Conservation (phyloP, 176 grass and related monocot species). For the Oryza coarctata region DNA sequence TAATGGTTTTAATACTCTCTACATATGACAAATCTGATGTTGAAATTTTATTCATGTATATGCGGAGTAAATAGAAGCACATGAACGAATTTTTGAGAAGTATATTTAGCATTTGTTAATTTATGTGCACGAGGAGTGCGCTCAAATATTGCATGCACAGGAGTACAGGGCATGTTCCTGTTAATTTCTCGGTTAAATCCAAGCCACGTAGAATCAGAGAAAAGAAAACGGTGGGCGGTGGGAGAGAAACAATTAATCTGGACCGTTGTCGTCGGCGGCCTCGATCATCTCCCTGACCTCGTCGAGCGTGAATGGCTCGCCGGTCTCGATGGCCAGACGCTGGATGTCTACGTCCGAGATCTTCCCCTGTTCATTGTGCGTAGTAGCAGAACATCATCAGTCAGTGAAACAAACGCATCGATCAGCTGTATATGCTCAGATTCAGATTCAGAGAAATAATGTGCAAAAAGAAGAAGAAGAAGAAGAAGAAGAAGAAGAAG, state of each 20-base stretch:
- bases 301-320: slow-evolving; percentile 65
- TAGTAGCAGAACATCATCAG: no score
- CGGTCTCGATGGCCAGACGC: slow-evolving; percentile 65
- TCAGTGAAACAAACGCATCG: no score
- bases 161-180: fast-evolving
- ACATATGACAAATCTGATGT: no score
- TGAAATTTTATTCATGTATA: no score
- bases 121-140: no score
- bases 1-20: no score
- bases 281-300: slow-evolving; percentile 85
- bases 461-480: background rate
- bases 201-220: background rate
- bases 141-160: background rate
- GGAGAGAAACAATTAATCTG: background rate
- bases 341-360: slow-evolving; percentile 83
- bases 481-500: background rate
- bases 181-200: background rate
- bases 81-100: no score
- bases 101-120: no score
- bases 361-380: slow-evolving; percentile 49
- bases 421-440: background rate
- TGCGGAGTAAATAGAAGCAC: no score
- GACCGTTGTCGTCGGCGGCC: slow-evolving; percentile 63
- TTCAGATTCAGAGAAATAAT: background rate
- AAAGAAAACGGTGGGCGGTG: background rate